A percentile compares a stretch with the other conserved stretches of the same genome.
Conservation (phyloP, 225 moss, liverwort and hornwort species). For the Lunularia cruciata region DNA sequence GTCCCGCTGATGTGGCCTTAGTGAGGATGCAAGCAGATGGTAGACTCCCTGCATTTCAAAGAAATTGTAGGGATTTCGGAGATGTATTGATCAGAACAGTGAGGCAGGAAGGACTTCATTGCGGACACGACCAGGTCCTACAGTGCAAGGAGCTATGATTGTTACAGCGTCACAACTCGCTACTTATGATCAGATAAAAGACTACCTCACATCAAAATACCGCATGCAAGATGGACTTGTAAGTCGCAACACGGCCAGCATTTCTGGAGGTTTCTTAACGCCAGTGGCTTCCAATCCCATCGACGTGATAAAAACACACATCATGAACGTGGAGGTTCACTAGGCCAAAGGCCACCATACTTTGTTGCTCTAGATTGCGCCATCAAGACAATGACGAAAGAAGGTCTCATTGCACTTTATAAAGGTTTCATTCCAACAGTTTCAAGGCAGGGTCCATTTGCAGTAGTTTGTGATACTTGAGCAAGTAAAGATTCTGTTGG, state of each 20-base stretch:
- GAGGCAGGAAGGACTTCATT: constrained; percentile 57
- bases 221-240: constrained; percentile 45
- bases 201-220: constrained; percentile 35
- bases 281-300: constrained; percentile 71
- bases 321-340: constrained; percentile 73
- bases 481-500: constrained; percentile 57
- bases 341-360: constrained; percentile 48
- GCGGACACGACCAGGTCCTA: constrained; percentile 72
- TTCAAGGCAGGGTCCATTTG: constrained; percentile 63
- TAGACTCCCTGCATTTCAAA: constrained; percentile 33
- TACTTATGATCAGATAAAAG: constrained; percentile 74
- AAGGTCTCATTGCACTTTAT: constrained; percentile 72
- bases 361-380: constrained; percentile 71
- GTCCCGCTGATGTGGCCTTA: constrained; percentile 71
- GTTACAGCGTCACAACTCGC: constrained; percentile 79
- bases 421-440: constrained; percentile 82
- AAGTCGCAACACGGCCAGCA: constrained; percentile 66
- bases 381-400: constrained; percentile 59
- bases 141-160: constrained; percentile 69
- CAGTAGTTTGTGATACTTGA: constrained; percentile 72
- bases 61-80: constrained; percentile 61
- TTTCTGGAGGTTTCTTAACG: constrained; percentile 64
- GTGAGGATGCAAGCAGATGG: constrained; percentile 89
- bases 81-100: constrained; percentile 61
- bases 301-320: constrained; percentile 76